Conservation (phyloP, 2,329 filamentous ascomycete genomes). For the Tricladium varicosporioides region DNA sequence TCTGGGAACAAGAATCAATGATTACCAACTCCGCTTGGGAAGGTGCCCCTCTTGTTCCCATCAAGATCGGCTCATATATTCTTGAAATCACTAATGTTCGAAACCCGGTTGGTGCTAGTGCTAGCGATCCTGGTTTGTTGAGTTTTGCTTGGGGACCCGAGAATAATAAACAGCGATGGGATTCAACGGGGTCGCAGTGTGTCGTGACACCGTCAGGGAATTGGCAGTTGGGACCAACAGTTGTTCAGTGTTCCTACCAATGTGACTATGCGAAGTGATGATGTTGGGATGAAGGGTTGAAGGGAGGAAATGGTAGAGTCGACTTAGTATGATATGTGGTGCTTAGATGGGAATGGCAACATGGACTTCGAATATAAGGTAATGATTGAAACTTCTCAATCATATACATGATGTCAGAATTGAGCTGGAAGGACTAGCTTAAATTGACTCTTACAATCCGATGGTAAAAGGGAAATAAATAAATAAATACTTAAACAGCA, state of each 20-base stretch:
- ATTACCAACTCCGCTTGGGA: not conserved
- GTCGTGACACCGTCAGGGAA: not conserved
- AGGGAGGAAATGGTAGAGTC: too few species aligned
- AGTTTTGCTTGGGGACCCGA: slow-evolving; percentile 14
- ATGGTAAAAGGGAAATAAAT: too few species aligned
- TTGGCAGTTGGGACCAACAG: not conserved
- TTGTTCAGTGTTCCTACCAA: not conserved
- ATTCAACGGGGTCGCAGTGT: slow-evolving; percentile 1
- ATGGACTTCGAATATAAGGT: too few species aligned
- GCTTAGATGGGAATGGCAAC: too few species aligned
- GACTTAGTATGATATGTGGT: too few species aligned
- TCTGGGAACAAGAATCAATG: slow-evolving; percentile 10
- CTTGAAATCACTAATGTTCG: slow-evolving; percentile 12
- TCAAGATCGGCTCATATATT: slow-evolving; percentile 11
- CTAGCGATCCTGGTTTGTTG: slow-evolving; percentile 15
- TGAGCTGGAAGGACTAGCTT: too few species aligned
- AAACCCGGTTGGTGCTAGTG: slow-evolving; percentile 8
- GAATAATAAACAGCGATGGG: not conserved
- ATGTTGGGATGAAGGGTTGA: too few species aligned
- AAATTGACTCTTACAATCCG: too few species aligned
- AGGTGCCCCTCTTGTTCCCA: slow-evolving; percentile 1
- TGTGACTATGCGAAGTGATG: slow-evolving; percentile 2
- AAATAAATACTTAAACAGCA: too few species aligned
- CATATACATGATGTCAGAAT: too few species aligned
- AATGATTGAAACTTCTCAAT: too few species aligned